Evolutionary conservation across 129 eudicot species (phyloP).

Genomic region (Flaveria trinervia): DNA sequence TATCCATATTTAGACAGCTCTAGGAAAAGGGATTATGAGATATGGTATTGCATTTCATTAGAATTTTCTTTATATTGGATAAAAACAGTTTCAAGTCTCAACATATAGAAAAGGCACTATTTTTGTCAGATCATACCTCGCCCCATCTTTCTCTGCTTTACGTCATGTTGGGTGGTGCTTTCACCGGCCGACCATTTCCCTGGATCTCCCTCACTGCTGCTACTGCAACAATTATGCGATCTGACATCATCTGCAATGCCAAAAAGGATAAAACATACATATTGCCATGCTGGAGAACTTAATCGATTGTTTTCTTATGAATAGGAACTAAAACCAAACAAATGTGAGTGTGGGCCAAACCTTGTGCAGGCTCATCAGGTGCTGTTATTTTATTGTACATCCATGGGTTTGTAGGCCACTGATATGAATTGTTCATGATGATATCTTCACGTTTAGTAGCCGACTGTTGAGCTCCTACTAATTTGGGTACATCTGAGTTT

Average conservation of each 20-base stretch:
- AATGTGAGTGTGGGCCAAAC: conserved; percentile 8
- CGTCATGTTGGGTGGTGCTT: conserved; percentile 46
- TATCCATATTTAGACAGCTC: too few relatives aligned
- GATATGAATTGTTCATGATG: conserved; percentile 1
- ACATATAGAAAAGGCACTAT: background rate
- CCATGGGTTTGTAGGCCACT: conserved; percentile 48
- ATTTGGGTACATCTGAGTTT: conserved; percentile 23
- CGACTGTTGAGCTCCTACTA: conserved; percentile 39
- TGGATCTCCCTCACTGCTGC: conserved; percentile 64
- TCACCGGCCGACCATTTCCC: conserved; percentile 49
- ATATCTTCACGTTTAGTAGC: conserved; percentile 31
- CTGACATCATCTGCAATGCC: conserved; percentile 52
- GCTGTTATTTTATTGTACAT: conserved; percentile 12
- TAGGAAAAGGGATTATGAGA: background rate
- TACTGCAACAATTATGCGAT: conserved; percentile 56
- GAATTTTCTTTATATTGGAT: background rate
- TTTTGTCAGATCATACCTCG: conserved; percentile 45
- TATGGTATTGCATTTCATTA: background rate
- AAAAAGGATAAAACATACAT: background rate
- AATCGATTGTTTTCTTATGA: background rate
- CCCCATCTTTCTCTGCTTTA: conserved; percentile 34
- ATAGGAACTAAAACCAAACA: background rate
- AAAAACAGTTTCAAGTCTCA: background rate
- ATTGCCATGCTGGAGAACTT: background rate
- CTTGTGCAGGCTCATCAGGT: conserved; percentile 27